Evolutionary conservation across 1,284 basidiomycete species (phyloP), one percentile per base, ranked within the genome.

Genomic region (Neotropicomus parvogracilis): DNA sequence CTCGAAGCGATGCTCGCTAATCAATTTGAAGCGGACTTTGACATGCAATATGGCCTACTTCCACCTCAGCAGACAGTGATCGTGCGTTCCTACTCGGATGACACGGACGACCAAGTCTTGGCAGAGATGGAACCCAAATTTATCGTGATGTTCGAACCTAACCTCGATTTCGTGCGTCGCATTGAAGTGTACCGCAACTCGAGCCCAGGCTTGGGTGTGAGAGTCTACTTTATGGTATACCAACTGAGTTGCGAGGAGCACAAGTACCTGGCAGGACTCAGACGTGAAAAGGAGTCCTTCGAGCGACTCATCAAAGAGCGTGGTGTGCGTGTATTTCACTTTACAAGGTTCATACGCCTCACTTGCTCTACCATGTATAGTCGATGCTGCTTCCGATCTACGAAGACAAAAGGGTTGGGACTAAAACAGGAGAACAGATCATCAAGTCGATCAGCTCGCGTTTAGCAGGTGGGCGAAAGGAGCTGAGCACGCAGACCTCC

Each of bases 151-250:
- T 95, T 90, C 60, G 97, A 99, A 60, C 94, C 95, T 1, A 91
- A 87, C 61, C 85, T 93, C 56, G 87, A 95, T 43, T 99, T 98
- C 59, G 82, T 98, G 32, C 77, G 97, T 21, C 79, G 95, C 0
- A 77, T 99, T 32, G 95, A 99, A 78, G 92, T 93, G 49, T 94
- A 95, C 67, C 81, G 88, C 60, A 86, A 85, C 55, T 80, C 85
- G 5, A 85, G 88, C 66, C 85, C 88, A 1, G 88, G 87, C 0
- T 69, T 94, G 4, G 84, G 79, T 0, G 81, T 98, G 1, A 78
- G 94, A n/a, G 88, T 97, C 4, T 99, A 99, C 66, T 95, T 98
- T 65, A 85, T 98, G 83, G 76, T 93, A 16, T 98, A 98, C 68
- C 80, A 84, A 42, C 83, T 91, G 58, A 95, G 91, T 39, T 91